These are phyloP conservation scores for Sphagnum fallax DNA, from an alignment of 228 moss, liverwort and hornwort species.

Conservation along the genomic window DNA sequence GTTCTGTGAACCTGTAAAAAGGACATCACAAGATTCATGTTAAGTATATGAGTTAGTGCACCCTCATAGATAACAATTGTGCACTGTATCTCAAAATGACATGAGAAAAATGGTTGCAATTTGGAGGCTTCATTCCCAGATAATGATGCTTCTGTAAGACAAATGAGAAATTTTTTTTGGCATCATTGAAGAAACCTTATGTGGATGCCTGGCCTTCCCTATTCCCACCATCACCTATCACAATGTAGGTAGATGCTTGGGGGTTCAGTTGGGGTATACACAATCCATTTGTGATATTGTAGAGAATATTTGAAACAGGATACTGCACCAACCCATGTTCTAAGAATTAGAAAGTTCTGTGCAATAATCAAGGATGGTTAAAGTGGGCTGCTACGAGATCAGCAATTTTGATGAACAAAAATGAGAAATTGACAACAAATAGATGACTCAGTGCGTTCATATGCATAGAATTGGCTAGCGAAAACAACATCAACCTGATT, in stretches of 20 bases:
- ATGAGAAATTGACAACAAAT: too few species aligned
- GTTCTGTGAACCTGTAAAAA: constrained; percentile 19
- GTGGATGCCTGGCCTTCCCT: constrained; percentile 27
- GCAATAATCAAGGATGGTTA: too few species aligned
- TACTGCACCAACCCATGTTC: constrained; percentile 27
- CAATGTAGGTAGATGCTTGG: constrained; percentile 32
- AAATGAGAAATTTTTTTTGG: too few species aligned
- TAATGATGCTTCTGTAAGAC: too few species aligned
- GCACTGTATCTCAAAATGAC: too few species aligned
- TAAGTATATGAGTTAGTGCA: too few species aligned
- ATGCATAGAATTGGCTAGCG: constrained; percentile 89
- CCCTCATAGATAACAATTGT: too few species aligned
- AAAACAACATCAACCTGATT: constrained; percentile 68
- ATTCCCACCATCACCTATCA: constrained; percentile 53
- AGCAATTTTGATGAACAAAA: too few species aligned
- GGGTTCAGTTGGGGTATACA: neutral
- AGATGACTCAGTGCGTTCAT: constrained; percentile 53
- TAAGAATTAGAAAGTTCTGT: neutral
- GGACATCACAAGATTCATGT: too few species aligned
- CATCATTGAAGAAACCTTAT: constrained; percentile 9
- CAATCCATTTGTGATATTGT: constrained; percentile 57
- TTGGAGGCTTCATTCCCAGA: too few species aligned
- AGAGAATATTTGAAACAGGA: constrained; percentile 66
- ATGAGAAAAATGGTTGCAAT: too few species aligned
- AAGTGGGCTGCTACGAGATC: too few species aligned